phyloP scores from a whole-genome alignment of 1,139 yeast species.

The Yamadazyma atlantica region DNA sequence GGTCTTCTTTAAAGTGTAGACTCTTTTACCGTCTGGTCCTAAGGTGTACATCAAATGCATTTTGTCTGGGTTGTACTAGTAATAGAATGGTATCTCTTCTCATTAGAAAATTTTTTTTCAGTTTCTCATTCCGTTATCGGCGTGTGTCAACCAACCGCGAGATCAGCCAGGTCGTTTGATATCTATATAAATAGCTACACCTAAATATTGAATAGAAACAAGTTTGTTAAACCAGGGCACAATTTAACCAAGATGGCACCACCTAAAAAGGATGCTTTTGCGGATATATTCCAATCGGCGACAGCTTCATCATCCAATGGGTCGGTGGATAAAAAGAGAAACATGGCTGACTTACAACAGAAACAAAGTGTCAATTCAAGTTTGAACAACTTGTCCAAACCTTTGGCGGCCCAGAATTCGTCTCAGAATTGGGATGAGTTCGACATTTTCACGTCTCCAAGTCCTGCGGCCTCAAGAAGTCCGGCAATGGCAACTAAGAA shows the following conservation, averaged over 20 bases:
- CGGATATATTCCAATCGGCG: constrained; percentile 45
- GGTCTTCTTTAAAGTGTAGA: constrained; percentile 84
- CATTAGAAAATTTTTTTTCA: constrained; percentile 5
- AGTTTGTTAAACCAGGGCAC: too few species aligned
- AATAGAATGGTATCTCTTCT: constrained; percentile 8
- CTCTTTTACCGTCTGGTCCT: constrained; percentile 92
- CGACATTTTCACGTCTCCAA: constrained; percentile 13
- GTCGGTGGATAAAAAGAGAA: constrained; percentile 11
- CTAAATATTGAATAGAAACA: too few species aligned
- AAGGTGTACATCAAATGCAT: constrained; percentile 99
- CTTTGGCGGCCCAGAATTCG: neutral
- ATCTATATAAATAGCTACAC: neutral
- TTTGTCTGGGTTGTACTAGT: constrained; percentile 16
- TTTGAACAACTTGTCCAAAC: constrained; percentile 2
- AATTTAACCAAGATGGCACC: constrained; percentile 20
- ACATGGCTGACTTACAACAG: constrained; percentile 14
- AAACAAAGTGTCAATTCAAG: constrained; percentile 2
- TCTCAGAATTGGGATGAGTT: constrained; percentile 13
- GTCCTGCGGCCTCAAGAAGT: constrained; percentile 2
- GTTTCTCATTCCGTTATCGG: neutral
- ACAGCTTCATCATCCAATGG: constrained; percentile 12
- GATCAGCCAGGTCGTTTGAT: neutral
- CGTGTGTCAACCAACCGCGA: neutral
- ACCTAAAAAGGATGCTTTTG: constrained; percentile 49
- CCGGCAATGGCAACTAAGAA: neutral